Conservation (phyloP, 352 stramenopile species). For the Phytophthora brassicae region DNA sequence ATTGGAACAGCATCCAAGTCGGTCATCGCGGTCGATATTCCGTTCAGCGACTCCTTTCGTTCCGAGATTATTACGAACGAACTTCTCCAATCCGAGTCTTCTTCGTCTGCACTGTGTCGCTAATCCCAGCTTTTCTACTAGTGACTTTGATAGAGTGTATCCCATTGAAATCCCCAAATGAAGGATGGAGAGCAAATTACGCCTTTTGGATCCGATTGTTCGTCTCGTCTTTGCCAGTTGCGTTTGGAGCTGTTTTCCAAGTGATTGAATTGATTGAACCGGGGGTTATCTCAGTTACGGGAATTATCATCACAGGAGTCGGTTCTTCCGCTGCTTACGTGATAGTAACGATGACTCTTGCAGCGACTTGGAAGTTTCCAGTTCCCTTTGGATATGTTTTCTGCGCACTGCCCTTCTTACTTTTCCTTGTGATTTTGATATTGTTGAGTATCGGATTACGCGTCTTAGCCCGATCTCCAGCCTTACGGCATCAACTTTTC, state of each 20-base stretch:
- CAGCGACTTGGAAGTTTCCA: background rate
- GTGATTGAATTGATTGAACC: constrained; percentile 10
- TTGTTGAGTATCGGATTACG: background rate
- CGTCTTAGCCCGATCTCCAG: background rate
- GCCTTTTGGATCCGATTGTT: constrained; percentile 12
- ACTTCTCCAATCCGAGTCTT: constrained; percentile 1
- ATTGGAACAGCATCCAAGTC: constrained; percentile 14
- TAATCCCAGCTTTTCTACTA: constrained; percentile 10
- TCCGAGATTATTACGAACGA: constrained; percentile 12
- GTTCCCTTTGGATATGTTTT: background rate
- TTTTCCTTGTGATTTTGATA: background rate
- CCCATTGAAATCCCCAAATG: constrained; percentile 15
- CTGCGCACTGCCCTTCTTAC: background rate
- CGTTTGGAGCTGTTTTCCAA: constrained; percentile 9
- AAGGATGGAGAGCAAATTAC: constrained; percentile 23
- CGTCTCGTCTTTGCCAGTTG: constrained; percentile 6
- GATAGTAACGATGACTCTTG: background rate
- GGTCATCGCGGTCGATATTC: constrained; percentile 11
- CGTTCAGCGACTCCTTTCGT: constrained; percentile 8
- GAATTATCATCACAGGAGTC: background rate
- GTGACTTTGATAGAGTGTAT: constrained; percentile 24
- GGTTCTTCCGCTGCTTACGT: background rate
- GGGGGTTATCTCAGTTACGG: background rate
- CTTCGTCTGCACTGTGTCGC: constrained; percentile 1
- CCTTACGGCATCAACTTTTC: constrained; percentile 2